Conservation (phyloP, 2,329 filamentous ascomycete genomes). For the Teratosphaeria zuluensis region DNA sequence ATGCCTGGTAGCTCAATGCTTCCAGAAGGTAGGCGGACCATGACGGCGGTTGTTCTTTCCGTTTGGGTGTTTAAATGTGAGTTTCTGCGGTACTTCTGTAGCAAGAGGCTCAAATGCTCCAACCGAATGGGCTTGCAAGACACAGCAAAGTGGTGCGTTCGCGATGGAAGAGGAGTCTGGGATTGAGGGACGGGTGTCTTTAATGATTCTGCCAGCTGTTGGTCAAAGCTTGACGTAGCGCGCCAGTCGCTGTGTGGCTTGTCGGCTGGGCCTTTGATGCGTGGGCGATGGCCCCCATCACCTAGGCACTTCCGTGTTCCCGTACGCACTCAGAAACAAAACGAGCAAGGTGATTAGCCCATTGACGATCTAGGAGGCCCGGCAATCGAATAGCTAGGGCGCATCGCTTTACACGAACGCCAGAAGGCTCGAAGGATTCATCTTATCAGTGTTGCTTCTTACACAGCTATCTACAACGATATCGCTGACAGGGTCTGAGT, state of each 20-base stretch:
- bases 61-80: background rate
- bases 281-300: background rate
- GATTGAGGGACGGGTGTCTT: background rate
- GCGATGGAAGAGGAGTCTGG: background rate
- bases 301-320: background rate
- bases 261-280: background rate
- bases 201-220: background rate
- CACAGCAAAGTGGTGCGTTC: background rate
- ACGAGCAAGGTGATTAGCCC: background rate
- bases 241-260: background rate
- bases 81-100: background rate
- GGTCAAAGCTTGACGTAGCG: background rate
- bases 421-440: background rate
- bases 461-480: background rate
- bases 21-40: conserved; percentile 1
- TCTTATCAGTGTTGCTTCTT: background rate
- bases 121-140: background rate
- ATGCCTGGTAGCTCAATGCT: background rate
- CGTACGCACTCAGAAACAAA: background rate
- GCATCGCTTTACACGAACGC: background rate
- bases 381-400: background rate
- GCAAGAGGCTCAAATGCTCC: background rate
- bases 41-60: background rate
- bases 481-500: background rate
- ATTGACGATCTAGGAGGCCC: background rate